Conservation (phyloP, 495 filamentous ascomycete genomes). For the Podospora pseudopauciseta region DNA sequence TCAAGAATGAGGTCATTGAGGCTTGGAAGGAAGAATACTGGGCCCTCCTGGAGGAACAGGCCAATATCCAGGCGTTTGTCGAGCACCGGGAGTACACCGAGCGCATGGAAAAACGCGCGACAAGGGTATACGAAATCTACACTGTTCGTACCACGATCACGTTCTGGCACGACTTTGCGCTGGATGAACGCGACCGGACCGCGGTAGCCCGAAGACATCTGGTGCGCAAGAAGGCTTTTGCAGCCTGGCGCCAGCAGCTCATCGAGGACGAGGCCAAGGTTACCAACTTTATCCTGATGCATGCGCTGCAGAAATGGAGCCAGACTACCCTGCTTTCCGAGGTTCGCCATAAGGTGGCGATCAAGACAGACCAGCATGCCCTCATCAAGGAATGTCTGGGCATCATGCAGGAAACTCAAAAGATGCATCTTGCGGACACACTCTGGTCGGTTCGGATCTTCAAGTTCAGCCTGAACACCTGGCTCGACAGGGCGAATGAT, state of each 20-base stretch:
- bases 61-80: conserved; percentile 20
- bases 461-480: conserved; percentile 14
- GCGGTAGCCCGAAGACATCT: conserved; percentile 63
- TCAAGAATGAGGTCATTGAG: conserved; percentile 24
- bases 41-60: conserved; percentile 10
- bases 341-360: conserved; percentile 26
- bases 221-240: conserved; percentile 69
- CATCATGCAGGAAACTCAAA: conserved; percentile 23
- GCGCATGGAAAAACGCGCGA: conserved; percentile 31
- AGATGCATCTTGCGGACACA: conserved; percentile 26
- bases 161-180: conserved; percentile 24
- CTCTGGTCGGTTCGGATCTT: conserved; percentile 6
- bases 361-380: conserved; percentile 17
- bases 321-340: conserved; percentile 28
- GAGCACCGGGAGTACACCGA: conserved; percentile 24
- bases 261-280: conserved; percentile 70
- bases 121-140: conserved; percentile 29
- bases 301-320: conserved; percentile 33
- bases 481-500: conserved; percentile 20
- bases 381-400: conserved; percentile 15
- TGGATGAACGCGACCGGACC: conserved; percentile 43
- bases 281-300: conserved; percentile 57
- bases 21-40: conserved; percentile 26
- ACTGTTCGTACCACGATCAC: conserved; percentile 23
- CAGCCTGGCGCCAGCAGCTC: conserved; percentile 72